Percentiles rank a stretch among this genome's conserved stretches.
Evolutionary conservation across 768 basidiomycete species (phyloP).

Genomic region (Leccinum variicolor): DNA sequence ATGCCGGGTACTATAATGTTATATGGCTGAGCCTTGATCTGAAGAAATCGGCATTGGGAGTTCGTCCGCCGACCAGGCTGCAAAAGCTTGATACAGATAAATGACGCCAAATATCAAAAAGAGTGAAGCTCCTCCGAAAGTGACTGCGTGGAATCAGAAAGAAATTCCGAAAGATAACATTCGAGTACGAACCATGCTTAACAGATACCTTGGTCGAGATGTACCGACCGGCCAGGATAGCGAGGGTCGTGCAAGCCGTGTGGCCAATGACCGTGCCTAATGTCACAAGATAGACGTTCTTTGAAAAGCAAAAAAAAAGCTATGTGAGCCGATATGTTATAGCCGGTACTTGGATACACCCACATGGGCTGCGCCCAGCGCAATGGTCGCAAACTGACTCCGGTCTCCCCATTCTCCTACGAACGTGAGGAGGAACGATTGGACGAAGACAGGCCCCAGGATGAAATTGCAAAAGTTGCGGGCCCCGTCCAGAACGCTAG

Average conservation of each 20-base stretch:
- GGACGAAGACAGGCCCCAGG: slow-evolving; percentile 91
- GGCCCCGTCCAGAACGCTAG: slow-evolving; percentile 51
- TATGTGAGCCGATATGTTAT: slow-evolving; percentile 4
- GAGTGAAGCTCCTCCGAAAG: slow-evolving; percentile 73
- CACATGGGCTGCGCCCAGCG: slow-evolving; percentile 93
- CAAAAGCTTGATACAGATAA: slow-evolving; percentile 67
- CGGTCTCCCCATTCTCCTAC: slow-evolving; percentile 99
- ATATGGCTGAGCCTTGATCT: slow-evolving; percentile 6
- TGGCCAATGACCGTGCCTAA: slow-evolving; percentile 90
- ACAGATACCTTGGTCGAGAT: slow-evolving; percentile 93
- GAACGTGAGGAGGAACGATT: slow-evolving; percentile 92
- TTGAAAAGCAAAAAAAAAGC: neutral
- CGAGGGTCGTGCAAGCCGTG: slow-evolving; percentile 79
- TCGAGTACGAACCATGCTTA: slow-evolving; percentile 67
- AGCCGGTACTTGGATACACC: slow-evolving; percentile 22
- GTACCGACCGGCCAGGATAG: slow-evolving; percentile 91
- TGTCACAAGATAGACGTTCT: slow-evolving; percentile 93
- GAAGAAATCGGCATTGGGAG: slow-evolving; percentile 12
- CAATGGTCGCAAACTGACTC: slow-evolving; percentile 96
- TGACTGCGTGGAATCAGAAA: slow-evolving; percentile 49
- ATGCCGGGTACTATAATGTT: neutral
- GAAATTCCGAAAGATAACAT: neutral
- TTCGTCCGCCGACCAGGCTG: slow-evolving; percentile 16
- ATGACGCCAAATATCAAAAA: slow-evolving; percentile 83
- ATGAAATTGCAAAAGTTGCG: slow-evolving; percentile 81